phyloP scores from a whole-genome alignment of 352 stramenopile genomes.

The Globisporangium paroecandrum region DNA sequence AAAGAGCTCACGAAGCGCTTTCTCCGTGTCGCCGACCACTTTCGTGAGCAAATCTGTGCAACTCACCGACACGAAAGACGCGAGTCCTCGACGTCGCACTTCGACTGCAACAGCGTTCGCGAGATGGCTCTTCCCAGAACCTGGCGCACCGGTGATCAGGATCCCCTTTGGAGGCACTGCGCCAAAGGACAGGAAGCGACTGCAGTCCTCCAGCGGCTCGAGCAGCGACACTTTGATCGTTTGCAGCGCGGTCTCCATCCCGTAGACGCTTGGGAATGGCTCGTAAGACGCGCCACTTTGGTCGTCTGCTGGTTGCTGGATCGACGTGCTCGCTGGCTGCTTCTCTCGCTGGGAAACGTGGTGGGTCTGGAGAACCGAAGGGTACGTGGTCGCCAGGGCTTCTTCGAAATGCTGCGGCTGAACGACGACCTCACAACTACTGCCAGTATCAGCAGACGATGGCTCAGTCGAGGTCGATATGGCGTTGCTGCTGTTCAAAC shows the following conservation, averaged over 20 bases:
- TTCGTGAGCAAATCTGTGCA: slow-evolving; percentile 90
- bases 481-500: slow-evolving; percentile 31
- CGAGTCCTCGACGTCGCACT: slow-evolving; percentile 53
- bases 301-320: slow-evolving; percentile 18
- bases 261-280: slow-evolving; percentile 89
- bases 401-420: slow-evolving; percentile 63
- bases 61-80: slow-evolving; percentile 84
- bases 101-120: slow-evolving; percentile 59
- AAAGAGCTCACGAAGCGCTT: slow-evolving; percentile 85
- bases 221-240: slow-evolving; percentile 96
- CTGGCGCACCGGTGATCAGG: slow-evolving; percentile 97
- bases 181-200: slow-evolving; percentile 95
- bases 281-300: background rate
- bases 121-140: slow-evolving; percentile 98
- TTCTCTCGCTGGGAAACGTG: slow-evolving; percentile 82
- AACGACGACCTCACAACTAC: slow-evolving; percentile 7
- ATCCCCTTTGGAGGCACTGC: slow-evolving; percentile 96
- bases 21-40: slow-evolving; percentile 89
- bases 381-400: slow-evolving; percentile 90
- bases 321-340: slow-evolving; percentile 28
- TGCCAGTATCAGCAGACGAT: background rate
- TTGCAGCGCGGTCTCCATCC: slow-evolving; percentile 95
- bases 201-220: slow-evolving; percentile 95
- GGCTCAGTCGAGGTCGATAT: background rate
- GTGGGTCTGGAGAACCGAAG: slow-evolving; percentile 95